phyloP scores from a whole-genome alignment of 495 filamentous ascomycete genomes.

The Gamarada debralockiae region DNA sequence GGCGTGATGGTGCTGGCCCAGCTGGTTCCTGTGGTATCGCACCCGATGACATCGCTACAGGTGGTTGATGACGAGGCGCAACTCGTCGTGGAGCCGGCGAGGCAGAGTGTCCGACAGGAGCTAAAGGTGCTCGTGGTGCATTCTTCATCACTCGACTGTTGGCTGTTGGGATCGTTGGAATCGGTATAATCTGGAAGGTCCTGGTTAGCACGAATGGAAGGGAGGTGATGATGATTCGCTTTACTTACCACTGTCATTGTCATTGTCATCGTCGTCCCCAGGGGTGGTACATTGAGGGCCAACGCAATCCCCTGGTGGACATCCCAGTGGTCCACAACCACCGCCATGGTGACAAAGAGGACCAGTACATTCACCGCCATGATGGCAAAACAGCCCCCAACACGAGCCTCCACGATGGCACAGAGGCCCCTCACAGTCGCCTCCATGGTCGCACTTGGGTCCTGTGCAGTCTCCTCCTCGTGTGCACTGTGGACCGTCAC shows the following conservation, averaged over 20 bases:
- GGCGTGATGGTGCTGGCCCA: background rate
- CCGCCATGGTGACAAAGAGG: background rate
- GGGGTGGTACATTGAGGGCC: background rate
- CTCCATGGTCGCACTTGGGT: slow-evolving; percentile 1
- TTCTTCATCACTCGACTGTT: background rate
- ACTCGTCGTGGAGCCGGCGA: background rate
- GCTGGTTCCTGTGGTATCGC: background rate
- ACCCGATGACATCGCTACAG: background rate
- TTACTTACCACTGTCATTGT: background rate
- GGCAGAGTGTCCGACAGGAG: background rate
- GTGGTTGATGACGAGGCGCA: background rate
- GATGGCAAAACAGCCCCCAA: slow-evolving; percentile 2
- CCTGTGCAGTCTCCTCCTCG: background rate
- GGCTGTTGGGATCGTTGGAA: slow-evolving; percentile 1
- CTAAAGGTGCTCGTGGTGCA: slow-evolving; percentile 1
- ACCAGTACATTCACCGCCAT: background rate
- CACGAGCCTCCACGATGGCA: background rate
- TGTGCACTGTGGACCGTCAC: background rate
- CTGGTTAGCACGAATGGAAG: slow-evolving; percentile 1
- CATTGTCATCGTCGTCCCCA: background rate
- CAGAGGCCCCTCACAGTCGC: background rate
- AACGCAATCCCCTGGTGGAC: background rate
- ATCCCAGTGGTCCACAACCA: background rate
- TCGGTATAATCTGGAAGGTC: background rate
- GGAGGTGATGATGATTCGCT: background rate